phyloP scores from a whole-genome alignment of 257 asterid genomes.

The Solanum acaule region DNA sequence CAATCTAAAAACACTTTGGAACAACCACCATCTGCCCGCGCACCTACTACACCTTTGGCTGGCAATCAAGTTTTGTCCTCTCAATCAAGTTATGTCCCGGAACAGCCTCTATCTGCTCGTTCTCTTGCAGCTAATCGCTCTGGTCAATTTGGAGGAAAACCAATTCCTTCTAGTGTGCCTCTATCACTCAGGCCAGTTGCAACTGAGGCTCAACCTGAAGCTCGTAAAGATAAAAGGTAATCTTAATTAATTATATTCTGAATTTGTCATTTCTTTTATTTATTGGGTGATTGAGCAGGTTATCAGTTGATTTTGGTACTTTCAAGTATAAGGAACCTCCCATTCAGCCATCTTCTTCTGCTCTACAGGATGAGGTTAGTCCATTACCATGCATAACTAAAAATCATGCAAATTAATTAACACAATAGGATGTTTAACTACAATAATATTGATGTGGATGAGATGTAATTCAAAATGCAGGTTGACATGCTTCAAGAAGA shows the following conservation, averaged over 20 bases:
- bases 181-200: conserved; percentile 38
- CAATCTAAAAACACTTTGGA: conserved; percentile 2
- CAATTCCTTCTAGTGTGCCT: conserved; percentile 37
- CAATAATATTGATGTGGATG: conserved; percentile 5
- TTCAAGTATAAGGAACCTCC: conserved; percentile 62
- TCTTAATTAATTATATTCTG: not conserved
- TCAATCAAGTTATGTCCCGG: conserved; percentile 15
- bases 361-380: conserved; percentile 90
- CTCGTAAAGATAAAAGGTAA: conserved; percentile 62
- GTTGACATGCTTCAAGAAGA: conserved; percentile 99
- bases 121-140: conserved; percentile 29
- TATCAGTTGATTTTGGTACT: conserved; percentile 88
- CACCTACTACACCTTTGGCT: conserved; percentile 14
- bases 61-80: conserved; percentile 15
- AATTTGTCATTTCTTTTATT: not conserved
- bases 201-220: conserved; percentile 41
- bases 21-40: conserved; percentile 33
- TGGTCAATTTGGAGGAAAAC: conserved; percentile 31
- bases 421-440: not conserved
- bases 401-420: not conserved
- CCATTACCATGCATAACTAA: not conserved
- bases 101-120: conserved; percentile 80
- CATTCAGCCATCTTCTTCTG: conserved; percentile 54
- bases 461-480: conserved; percentile 29
- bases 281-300: conserved; percentile 32